phyloP scores from a whole-genome alignment of 2,329 filamentous ascomycete genomes.

The Pestalotiopsis sp. region DNA sequence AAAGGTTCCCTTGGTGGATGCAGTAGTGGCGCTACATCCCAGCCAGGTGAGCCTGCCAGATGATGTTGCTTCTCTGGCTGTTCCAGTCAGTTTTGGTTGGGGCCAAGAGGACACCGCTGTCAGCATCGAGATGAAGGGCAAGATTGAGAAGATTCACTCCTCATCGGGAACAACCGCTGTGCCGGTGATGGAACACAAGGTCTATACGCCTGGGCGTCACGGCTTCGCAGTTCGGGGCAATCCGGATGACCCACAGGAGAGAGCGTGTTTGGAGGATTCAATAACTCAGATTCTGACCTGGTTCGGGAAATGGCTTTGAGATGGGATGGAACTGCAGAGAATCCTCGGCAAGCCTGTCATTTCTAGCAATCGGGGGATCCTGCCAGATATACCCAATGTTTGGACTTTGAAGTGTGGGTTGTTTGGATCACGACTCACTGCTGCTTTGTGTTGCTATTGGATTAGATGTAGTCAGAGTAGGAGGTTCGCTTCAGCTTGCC shows the following conservation, averaged over 20 bases:
- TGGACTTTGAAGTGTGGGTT: no score
- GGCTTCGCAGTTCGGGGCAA: conserved; percentile 30
- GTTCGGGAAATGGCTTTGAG: conserved; percentile 8
- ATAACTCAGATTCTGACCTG: conserved; percentile 6
- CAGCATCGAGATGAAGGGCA: conserved; percentile 27
- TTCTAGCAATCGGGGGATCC: no score
- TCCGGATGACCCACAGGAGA: conserved; percentile 22
- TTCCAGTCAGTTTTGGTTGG: conserved; percentile 32
- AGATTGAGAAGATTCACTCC: conserved; percentile 29
- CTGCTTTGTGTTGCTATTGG: no score
- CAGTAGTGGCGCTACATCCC: conserved; percentile 44
- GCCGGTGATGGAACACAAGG: conserved; percentile 31
- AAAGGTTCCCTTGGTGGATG: conserved; percentile 36
- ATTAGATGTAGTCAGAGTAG: no score
- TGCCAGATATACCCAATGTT: no score
- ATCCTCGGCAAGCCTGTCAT: no score
- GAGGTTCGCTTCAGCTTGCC: no score
- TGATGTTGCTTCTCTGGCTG: conserved; percentile 30
- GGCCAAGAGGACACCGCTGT: conserved; percentile 28
- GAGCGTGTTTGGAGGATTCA: conserved; percentile 30
- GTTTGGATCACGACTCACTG: no score
- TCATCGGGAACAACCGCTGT: conserved; percentile 22
- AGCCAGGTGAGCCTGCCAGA: conserved; percentile 38
- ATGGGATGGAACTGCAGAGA: background rate
- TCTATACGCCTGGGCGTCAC: conserved; percentile 30